Base-by-base conservation (phyloP, 2,329 filamentous ascomycete genomes). In the Sclerotinia trifoliorum region DNA sequence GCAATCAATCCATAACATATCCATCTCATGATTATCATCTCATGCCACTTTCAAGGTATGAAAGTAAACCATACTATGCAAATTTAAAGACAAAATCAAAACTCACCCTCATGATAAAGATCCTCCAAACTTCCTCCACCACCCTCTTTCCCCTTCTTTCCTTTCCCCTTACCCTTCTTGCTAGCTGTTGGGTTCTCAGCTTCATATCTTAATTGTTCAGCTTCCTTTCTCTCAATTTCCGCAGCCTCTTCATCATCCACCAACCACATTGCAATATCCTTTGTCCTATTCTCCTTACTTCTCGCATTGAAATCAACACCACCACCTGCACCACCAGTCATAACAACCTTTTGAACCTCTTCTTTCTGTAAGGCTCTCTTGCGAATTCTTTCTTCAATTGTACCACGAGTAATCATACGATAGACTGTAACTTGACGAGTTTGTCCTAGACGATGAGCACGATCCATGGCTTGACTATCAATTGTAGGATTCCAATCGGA, bases 401-500 rank as follows among this genome's bases (percentile, higher is more conserved):
- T 98, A 71, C 93, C 93, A 56, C 93, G 90, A 0, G 95, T 99
- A 80, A 99, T 98, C 77, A 99, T 89, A 72, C 95, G 92, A 80
- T 98, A 99, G 15, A 99, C 95, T 0, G 94, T 97, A 68, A 99
- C 95, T 80, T 99, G 95, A 73, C 88, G 88, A 2, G 94, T 98
- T 80, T 99, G 94, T 62, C 95, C 95, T 48, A 99, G 87, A 86
- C 95, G 92, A 87, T 99, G 95, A 17, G 95, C 95, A 79, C 95
- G 91, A 80, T 99, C 95, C 95, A 98, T 98, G 80, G 95, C 95
- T 79, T 99, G 95, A 65, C 92, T 96, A 79, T 99, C 95, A 76
- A 98, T 98, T 4, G 95, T 98, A 0, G 95, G 95, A 79, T 99
- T 99, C 95, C 95, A 99, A 79, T 99, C 95, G 15, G 93, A 96